Percentiles rank a stretch among this genome's conserved stretches.
These are phyloP conservation scores for Dendrobium officinale DNA, from an alignment of 106 monocot species.

Conservation along the genomic window DNA sequence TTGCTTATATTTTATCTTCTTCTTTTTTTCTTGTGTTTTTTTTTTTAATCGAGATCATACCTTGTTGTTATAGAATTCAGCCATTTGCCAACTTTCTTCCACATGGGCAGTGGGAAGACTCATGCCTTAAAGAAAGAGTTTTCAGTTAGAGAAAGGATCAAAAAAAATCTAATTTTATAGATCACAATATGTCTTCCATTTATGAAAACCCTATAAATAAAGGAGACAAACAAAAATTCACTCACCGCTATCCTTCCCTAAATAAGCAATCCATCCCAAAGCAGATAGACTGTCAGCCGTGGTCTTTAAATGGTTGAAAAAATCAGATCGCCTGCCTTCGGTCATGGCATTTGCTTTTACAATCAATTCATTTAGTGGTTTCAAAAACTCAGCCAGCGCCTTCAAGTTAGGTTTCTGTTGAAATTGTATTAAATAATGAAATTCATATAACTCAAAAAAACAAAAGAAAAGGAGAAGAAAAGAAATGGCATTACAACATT, in stretches of 20 bases:
- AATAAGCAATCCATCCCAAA: slow-evolving; percentile 88
- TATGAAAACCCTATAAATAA: neutral
- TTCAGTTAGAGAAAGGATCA: neutral
- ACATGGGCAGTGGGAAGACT: slow-evolving; percentile 90
- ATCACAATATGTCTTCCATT: neutral
- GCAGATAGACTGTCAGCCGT: slow-evolving; percentile 78
- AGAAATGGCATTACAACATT: neutral
- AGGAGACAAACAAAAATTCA: neutral
- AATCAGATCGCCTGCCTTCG: slow-evolving; percentile 76
- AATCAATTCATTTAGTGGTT: slow-evolving; percentile 84
- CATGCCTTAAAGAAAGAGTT: slow-evolving; percentile 48
- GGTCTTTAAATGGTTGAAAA: slow-evolving; percentile 86
- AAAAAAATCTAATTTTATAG: neutral
- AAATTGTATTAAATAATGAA: slow-evolving; percentile 3
- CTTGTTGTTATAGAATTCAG: slow-evolving; percentile 98
- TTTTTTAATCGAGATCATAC: slow-evolving; percentile 17
- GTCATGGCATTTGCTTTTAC: slow-evolving; percentile 75
- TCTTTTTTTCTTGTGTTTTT: neutral
- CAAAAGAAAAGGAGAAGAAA: neutral
- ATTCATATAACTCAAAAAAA: slow-evolving; percentile 8
- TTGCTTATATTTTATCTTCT: neutral
- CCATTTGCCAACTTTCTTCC: slow-evolving; percentile 99
- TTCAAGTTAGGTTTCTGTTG: slow-evolving; percentile 74
- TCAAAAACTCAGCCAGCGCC: slow-evolving; percentile 62
- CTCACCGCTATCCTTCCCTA: slow-evolving; percentile 91